These are phyloP conservation scores for Tuctoria greenei DNA, from an alignment of 176 grass and related monocot genomes.

Conservation along the genomic window DNA sequence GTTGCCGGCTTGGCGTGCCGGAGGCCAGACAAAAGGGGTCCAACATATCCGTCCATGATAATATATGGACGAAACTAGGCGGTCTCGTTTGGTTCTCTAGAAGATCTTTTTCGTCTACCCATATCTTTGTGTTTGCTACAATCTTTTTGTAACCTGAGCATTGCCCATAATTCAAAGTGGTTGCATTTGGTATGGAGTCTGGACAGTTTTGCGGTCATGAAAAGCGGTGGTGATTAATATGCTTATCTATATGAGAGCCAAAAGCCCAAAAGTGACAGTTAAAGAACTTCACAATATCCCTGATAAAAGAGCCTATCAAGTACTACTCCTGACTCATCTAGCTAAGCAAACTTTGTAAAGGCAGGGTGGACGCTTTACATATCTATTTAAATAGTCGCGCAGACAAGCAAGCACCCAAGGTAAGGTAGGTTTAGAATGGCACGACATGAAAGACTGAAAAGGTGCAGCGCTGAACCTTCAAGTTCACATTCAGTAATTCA, in stretches of 20 bases:
- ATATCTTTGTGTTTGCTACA: background rate
- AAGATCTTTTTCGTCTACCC: background rate
- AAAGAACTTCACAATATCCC: constrained; percentile 9
- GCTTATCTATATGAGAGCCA: constrained; percentile 18
- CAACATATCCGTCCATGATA: constrained; percentile 30
- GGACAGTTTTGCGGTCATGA: constrained; percentile 16
- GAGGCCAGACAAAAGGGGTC: constrained; percentile 26
- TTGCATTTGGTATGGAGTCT: background rate
- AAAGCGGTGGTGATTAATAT: constrained; percentile 29
- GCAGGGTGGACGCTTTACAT: constrained; percentile 19
- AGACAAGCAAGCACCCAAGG: constrained; percentile 22
- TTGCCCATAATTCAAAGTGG: constrained; percentile 4
- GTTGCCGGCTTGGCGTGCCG: constrained; percentile 20
- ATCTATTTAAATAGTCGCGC: constrained; percentile 36
- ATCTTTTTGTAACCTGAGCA: background rate
- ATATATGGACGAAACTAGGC: constrained; percentile 27
- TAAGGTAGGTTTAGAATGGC: constrained; percentile 4
- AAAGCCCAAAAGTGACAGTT: constrained; percentile 38
- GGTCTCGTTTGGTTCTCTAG: background rate
- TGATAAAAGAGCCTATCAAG: constrained; percentile 23
- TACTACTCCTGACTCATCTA: background rate
- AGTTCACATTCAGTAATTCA: constrained; percentile 24
- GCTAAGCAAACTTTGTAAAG: constrained; percentile 40
- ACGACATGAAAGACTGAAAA: constrained; percentile 32
- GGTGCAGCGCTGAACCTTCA: constrained; percentile 1